Evolutionary conservation across 306 rosid species (phyloP).

Genomic region (Albizia julibrissin): DNA sequence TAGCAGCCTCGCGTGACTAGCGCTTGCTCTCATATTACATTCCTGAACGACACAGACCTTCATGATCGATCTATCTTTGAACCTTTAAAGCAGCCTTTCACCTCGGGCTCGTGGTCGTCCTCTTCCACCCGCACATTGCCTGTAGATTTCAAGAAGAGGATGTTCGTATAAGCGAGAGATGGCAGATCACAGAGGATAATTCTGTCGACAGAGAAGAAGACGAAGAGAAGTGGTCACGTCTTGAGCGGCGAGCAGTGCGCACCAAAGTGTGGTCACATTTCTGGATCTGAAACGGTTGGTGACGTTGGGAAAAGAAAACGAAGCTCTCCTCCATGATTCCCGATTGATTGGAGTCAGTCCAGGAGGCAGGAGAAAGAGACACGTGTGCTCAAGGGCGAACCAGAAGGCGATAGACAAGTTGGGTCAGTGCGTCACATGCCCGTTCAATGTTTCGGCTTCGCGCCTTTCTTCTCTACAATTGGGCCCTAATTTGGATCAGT

Average conservation of each 20-base stretch:
- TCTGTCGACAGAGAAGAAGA: conserved; percentile 16
- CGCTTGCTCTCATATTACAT: conserved; percentile 65
- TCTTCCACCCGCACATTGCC: conserved; percentile 75
- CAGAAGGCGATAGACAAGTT: background rate
- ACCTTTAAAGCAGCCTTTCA: conserved; percentile 47
- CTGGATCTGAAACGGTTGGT: conserved; percentile 24
- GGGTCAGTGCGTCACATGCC: background rate
- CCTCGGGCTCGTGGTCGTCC: conserved; percentile 80
- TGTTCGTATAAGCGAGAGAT: conserved; percentile 50
- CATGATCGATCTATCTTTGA: conserved; percentile 66
- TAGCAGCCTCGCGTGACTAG: conserved; percentile 67
- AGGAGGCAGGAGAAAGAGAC: background rate
- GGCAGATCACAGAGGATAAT: conserved; percentile 58
- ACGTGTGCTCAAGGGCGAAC: background rate
- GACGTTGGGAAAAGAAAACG: background rate
- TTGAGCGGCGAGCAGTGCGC: conserved; percentile 29
- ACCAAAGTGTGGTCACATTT: conserved; percentile 29
- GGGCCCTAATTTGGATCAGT: background rate
- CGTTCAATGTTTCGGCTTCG: no score
- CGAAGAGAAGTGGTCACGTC: conserved; percentile 1
- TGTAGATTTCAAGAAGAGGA: conserved; percentile 51
- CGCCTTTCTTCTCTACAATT: no score
- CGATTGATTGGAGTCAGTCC: background rate
- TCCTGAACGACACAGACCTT: conserved; percentile 80
- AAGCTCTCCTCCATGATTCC: background rate